Evolutionary conservation across 2,329 filamentous ascomycete genomes (phyloP), one percentile per base, ranked within the genome.

Genomic region (Paecilomyces formosus): DNA sequence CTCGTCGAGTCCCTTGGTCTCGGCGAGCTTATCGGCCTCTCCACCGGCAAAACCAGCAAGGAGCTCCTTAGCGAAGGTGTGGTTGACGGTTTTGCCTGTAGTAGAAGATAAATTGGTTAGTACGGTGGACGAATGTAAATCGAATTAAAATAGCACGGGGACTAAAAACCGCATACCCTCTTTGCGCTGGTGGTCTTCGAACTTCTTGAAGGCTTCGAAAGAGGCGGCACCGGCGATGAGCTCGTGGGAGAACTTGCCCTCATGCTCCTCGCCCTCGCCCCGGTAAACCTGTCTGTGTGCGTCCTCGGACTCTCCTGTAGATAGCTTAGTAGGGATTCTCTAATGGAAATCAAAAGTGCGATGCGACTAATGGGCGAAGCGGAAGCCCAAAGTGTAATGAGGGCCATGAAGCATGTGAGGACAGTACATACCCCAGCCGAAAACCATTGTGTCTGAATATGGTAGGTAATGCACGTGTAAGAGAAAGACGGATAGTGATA

Each of bases 181-280:
- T 58, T 76, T 79, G 68, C 88, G 86, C 78, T 92, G 88, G 67
- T 83, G 80, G 73, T 92, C 86, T 76, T 92, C 89, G 68, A 86
- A 92, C 22, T 86, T 79, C 81, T 91, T 91, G 83, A 93, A 88
- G 67, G 86, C 90, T 63, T 85, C 87, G 71, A 93, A 93, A 62
- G 87, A 85, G 59, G 89, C 89, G 59, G 85, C 90, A 62, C 88
- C 88, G 63, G 86, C 89, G 58, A 92, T 72, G 54, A 90, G 70
- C 78, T 94, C 89, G 76, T 93, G 89, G 65, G 83, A 82, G 69
- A 89, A 77, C 70, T 82, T 82, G 66, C 82, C 79, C 75, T 89
- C 76, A 76, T 89, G 80, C 60, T 80, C 60, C 54, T 70, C 58
- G 58, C 74, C 70, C 62, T 76, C 71, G 55, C 53, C 72, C 60